A percentile compares a stretch with the other conserved stretches of the same genome.
phyloP scores from a whole-genome alignment of 139 green algal species.

The Tetradesmus obliquus region DNA sequence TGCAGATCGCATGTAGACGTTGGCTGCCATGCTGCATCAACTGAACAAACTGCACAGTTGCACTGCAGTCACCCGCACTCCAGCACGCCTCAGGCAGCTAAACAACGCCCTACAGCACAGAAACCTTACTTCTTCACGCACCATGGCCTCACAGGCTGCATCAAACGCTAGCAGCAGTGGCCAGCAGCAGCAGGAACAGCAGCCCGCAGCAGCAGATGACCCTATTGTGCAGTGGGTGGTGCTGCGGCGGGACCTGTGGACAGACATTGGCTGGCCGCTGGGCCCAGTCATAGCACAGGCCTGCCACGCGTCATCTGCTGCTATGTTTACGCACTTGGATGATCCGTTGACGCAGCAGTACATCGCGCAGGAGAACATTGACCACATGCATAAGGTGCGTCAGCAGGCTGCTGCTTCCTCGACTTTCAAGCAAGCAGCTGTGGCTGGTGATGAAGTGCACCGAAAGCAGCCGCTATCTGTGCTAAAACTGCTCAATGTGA shows the following conservation, averaged over 20 bases:
- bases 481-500: no score
- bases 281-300: constrained; percentile 94
- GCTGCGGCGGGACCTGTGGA: constrained; percentile 92
- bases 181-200: constrained; percentile 5
- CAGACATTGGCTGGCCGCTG: constrained; percentile 86
- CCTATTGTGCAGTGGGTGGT: constrained; percentile 93
- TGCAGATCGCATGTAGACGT: not conserved
- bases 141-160: not conserved
- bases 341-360: constrained; percentile 73
- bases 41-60: not conserved
- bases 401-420: not conserved
- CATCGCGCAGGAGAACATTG: constrained; percentile 74
- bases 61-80: not conserved
- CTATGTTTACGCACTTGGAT: constrained; percentile 79
- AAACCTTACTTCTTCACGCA: not conserved
- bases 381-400: constrained; percentile 95
- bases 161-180: not conserved
- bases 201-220: not conserved
- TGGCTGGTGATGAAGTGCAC: no score
- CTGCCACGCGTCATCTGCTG: constrained; percentile 90
- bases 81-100: not conserved
- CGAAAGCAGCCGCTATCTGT: no score
- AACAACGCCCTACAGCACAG: not conserved
- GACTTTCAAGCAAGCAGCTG: no score
- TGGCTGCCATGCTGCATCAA: constrained; percentile 4